A percentile compares a stretch with the other conserved stretches of the same genome.
These are phyloP conservation scores for Bullera alba DNA, from an alignment of 768 basidiomycete genomes.

Conservation along the genomic window DNA sequence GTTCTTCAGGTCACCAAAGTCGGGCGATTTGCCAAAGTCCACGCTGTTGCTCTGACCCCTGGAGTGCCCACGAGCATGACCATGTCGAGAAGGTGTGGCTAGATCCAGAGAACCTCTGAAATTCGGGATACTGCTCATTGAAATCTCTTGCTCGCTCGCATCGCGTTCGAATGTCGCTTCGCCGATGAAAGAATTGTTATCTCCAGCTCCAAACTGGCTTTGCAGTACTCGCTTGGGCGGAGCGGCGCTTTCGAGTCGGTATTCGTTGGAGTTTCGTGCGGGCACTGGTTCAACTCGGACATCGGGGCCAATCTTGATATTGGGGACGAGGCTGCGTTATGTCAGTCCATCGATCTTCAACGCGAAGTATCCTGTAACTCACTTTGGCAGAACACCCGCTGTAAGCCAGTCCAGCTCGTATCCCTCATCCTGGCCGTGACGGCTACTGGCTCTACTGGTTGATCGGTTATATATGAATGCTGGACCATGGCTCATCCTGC, in stretches of 20 bases:
- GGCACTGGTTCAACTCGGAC: constrained; percentile 12
- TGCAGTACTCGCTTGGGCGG: neutral
- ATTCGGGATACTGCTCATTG: neutral
- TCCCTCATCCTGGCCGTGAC: neutral
- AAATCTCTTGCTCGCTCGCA: neutral
- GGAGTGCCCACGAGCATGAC: too few species aligned
- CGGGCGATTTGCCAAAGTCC: constrained; percentile 12
- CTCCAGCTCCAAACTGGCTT: too few species aligned
- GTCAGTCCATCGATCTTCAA: constrained; percentile 5
- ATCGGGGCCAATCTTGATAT: constrained; percentile 19
- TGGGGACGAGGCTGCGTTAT: constrained; percentile 16
- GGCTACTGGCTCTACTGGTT: neutral
- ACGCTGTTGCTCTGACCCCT: constrained; percentile 16
- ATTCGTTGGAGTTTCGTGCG: neutral
- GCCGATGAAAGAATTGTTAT: too few species aligned
- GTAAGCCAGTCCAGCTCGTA: constrained; percentile 36
- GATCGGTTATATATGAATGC: constrained; percentile 17
- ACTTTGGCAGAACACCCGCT: constrained; percentile 26
- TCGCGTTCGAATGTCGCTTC: too few species aligned
- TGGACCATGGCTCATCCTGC: constrained; percentile 30
- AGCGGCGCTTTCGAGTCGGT: neutral
- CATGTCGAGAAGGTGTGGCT: neutral
- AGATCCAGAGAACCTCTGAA: neutral
- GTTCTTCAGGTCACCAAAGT: constrained; percentile 6
- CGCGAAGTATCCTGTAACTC: neutral